Evolutionary conservation across 2,329 filamentous ascomycete genomes (phyloP).

Genomic region (Elsinoe batatas): DNA sequence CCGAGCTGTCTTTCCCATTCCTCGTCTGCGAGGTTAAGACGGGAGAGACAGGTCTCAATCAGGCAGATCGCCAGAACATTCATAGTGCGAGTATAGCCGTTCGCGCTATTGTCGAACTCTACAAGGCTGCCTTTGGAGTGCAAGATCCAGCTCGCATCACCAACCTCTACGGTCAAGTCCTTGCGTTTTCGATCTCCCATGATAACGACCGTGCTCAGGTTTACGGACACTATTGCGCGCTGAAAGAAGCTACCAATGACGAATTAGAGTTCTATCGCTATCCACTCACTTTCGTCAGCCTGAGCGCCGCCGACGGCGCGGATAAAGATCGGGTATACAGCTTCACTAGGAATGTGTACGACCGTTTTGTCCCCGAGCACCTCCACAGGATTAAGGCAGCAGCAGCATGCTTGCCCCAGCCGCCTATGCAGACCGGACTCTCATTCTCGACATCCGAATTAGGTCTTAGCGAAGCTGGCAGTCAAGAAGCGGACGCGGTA

Average conservation of each 20-base stretch:
- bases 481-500: neutral
- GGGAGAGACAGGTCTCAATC: slow-evolving; percentile 17
- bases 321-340: slow-evolving; percentile 19
- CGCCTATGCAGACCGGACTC: neutral
- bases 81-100: slow-evolving; percentile 19
- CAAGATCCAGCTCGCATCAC: neutral
- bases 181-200: slow-evolving; percentile 15
- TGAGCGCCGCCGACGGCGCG: slow-evolving; percentile 15
- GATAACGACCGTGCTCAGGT: slow-evolving; percentile 16
- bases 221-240: slow-evolving; percentile 15
- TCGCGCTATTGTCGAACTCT: slow-evolving; percentile 19
- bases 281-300: slow-evolving; percentile 15
- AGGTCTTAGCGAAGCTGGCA: neutral
- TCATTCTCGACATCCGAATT: neutral
- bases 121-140: slow-evolving; percentile 13
- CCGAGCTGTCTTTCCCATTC: slow-evolving; percentile 20
- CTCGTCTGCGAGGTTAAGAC: slow-evolving; percentile 21
- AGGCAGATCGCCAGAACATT: slow-evolving; percentile 21
- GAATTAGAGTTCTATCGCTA: slow-evolving; percentile 18
- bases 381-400: slow-evolving; percentile 18
- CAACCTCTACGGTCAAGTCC: slow-evolving; percentile 12
- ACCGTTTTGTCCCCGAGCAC: slow-evolving; percentile 18
- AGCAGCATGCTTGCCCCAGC: neutral
- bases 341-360: slow-evolving; percentile 19
- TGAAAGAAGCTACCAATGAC: slow-evolving; percentile 1